Evolutionary conservation across 306 rosid species (phyloP).

Genomic region (Mucuna pruriens): DNA sequence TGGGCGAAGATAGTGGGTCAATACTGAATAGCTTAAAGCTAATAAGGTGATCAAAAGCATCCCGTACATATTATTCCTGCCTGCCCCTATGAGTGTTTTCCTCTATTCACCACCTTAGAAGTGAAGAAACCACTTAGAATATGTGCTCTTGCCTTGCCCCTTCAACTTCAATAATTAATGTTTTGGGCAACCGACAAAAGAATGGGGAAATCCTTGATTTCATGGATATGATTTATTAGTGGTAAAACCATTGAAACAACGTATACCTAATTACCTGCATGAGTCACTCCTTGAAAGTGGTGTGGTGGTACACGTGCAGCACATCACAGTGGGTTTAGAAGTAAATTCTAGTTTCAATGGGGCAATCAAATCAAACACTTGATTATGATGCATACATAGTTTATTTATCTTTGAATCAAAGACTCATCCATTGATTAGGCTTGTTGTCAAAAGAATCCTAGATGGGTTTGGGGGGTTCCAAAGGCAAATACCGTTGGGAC

Average conservation of each 20-base stretch:
- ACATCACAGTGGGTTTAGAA: not conserved
- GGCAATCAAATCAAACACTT: conserved; percentile 47
- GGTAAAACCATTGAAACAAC: conserved; percentile 21
- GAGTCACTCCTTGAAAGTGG: conserved; percentile 33
- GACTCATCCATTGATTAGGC: conserved; percentile 52
- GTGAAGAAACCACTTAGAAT: conserved; percentile 48
- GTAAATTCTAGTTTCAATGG: conserved; percentile 40
- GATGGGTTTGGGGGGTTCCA: conserved; percentile 33
- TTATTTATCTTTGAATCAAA: conserved; percentile 69
- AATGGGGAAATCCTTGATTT: not conserved
- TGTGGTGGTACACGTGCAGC: conserved; percentile 38
- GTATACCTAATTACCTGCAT: conserved; percentile 15
- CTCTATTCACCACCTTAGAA: conserved; percentile 47
- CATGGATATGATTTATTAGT: not conserved
- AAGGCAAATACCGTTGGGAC: conserved; percentile 49
- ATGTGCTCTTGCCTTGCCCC: conserved; percentile 49
- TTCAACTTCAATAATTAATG: conserved; percentile 26
- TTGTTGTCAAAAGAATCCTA: conserved; percentile 54
- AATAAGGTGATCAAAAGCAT: conserved; percentile 39
- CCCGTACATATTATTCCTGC: conserved; percentile 46
- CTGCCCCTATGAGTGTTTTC: conserved; percentile 29
- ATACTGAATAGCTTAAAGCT: conserved; percentile 37
- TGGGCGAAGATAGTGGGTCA: conserved; percentile 57
- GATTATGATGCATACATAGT: conserved; percentile 53
- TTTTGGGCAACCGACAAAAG: conserved; percentile 31